Percentiles rank a stretch among this genome's conserved stretches.
phyloP scores from a whole-genome alignment of 495 filamentous ascomycete genomes.

The Cladorrhinum samala region DNA sequence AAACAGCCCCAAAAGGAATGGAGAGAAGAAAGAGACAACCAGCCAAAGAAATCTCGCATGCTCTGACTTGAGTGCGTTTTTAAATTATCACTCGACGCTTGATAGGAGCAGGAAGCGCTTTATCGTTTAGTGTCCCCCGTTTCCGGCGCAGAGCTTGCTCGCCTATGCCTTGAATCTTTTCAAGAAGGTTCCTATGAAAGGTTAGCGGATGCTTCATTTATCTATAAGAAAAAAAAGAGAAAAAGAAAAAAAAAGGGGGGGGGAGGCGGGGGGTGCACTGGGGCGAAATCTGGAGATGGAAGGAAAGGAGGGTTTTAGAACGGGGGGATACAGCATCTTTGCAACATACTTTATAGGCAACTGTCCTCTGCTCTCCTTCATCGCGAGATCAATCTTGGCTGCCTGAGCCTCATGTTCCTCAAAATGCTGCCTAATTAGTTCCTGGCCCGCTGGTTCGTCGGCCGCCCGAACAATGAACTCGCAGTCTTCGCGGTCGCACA shows the following conservation, averaged over 20 bases:
- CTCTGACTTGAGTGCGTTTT: no score
- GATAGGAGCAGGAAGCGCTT: neutral
- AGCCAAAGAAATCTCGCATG: neutral
- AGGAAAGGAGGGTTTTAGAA: no score
- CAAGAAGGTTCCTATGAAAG: neutral
- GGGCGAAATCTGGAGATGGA: no score
- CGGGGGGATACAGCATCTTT: no score
- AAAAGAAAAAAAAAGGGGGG: no score
- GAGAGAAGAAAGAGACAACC: neutral
- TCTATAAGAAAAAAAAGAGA: no score
- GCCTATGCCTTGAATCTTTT: neutral
- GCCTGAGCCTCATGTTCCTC: neutral
- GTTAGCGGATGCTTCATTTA: no score
- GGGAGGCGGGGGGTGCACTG: no score
- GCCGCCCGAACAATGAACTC: neutral
- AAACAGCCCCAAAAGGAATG: neutral
- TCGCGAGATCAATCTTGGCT: neutral
- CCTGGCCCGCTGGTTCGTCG: neutral
- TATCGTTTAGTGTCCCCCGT: neutral
- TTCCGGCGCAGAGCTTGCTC: neutral
- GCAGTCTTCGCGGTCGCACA: neutral
- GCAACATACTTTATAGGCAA: neutral
- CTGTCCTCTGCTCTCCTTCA: neutral
- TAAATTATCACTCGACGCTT: neutral
- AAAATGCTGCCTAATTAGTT: neutral